phyloP scores from a whole-genome alignment of 1,139 yeast species.

The Casaregolazyma lundiana region DNA sequence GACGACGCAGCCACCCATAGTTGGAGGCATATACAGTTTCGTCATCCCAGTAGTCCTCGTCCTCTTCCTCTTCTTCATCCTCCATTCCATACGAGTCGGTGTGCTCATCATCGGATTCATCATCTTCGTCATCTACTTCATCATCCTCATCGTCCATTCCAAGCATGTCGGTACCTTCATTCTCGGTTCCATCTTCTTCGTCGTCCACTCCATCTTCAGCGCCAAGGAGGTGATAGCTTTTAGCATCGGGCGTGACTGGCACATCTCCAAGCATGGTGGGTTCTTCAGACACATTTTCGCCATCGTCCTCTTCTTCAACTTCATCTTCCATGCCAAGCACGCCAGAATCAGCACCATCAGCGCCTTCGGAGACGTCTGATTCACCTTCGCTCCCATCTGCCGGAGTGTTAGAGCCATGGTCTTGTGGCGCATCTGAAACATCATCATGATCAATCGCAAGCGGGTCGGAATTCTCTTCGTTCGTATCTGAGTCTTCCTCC shows the following conservation, averaged over 20 bases:
- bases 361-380: too few relatives aligned
- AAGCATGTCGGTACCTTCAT: background rate
- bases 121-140: conserved; percentile 3
- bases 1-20: background rate
- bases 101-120: background rate
- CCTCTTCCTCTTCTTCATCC: conserved; percentile 1
- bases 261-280: background rate
- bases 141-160: conserved; percentile 2
- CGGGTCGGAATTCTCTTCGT: background rate
- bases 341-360: background rate
- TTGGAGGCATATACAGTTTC: background rate
- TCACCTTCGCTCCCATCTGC: too few relatives aligned
- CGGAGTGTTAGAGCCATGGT: background rate
- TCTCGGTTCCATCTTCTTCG: background rate
- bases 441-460: background rate
- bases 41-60: conserved; percentile 2
- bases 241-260: background rate
- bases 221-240: background rate
- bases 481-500: background rate
- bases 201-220: conserved; percentile 4
- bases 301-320: background rate
- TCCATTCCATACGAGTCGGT: background rate
- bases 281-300: background rate
- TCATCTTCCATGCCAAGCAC: background rate
- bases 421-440: background rate